Percentiles rank a stretch among this genome's conserved stretches.
phyloP scores from a whole-genome alignment of 225 moss, liverwort and hornwort genomes.

The Takakia lepidozioides region DNA sequence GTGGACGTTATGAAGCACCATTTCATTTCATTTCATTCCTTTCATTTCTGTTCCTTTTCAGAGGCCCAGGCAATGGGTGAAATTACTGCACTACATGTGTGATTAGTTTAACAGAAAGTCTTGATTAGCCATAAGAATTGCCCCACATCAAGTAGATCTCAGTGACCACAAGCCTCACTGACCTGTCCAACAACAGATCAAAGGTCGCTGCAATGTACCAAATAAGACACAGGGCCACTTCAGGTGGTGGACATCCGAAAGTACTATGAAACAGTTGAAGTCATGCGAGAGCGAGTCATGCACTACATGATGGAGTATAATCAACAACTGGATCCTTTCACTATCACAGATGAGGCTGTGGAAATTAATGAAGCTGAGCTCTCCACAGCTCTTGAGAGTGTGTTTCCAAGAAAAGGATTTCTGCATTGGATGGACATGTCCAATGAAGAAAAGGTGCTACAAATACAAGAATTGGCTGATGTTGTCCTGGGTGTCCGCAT shows the following conservation, averaged over 20 bases:
- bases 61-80: no score
- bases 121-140: no score
- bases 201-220: no score
- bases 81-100: no score
- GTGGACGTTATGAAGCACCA: no score
- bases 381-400: conserved; percentile 63
- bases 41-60: no score
- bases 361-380: conserved; percentile 53
- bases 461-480: conserved; percentile 65
- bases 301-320: conserved; percentile 48
- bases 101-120: no score
- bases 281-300: conserved; percentile 46
- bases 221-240: no score
- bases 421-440: conserved; percentile 85
- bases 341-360: neutral
- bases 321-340: conserved; percentile 25
- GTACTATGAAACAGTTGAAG: conserved; percentile 54
- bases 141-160: conserved; percentile 11
- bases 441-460: conserved; percentile 34
- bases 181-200: no score
- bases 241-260: conserved; percentile 67
- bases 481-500: conserved; percentile 67
- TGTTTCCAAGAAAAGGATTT: conserved; percentile 69
- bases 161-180: conserved; percentile 31
- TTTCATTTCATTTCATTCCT: no score